Percentiles rank a stretch among this genome's conserved stretches.
These are phyloP conservation scores for Viola pubescens DNA, from an alignment of 441 rosid species.

Conservation along the genomic window DNA sequence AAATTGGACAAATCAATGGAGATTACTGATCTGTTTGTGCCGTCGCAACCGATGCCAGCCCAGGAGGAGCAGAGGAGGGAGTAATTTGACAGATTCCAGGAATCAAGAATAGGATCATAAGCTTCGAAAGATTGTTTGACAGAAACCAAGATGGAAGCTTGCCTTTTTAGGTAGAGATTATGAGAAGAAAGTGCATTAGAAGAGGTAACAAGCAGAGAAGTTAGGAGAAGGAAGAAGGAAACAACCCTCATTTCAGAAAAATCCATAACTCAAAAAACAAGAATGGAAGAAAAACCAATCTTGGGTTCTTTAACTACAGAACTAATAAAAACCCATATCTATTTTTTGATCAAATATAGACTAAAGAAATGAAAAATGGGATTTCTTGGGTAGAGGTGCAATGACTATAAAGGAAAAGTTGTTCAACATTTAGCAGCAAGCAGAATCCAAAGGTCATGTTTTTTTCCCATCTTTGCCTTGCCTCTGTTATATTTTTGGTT, in stretches of 20 bases:
- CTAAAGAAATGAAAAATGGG: too few species aligned
- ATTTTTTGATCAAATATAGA: too few species aligned
- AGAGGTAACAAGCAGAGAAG: conserved; percentile 23
- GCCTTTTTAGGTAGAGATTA: conserved; percentile 34
- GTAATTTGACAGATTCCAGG: conserved; percentile 56
- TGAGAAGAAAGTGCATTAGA: conserved; percentile 29
- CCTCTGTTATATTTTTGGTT: conserved; percentile 19
- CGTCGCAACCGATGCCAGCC: conserved; percentile 55
- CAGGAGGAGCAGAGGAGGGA: conserved; percentile 61
- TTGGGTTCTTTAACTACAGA: not conserved
- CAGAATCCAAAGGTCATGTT: conserved; percentile 30
- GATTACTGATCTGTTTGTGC: conserved; percentile 34
- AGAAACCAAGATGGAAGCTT: conserved; percentile 55
- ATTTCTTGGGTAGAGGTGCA: not conserved
- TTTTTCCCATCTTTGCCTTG: conserved; percentile 2
- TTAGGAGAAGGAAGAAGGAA: conserved; percentile 11
- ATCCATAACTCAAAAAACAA: conserved; percentile 23
- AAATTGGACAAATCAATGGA: conserved; percentile 46
- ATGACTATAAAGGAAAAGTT: conserved; percentile 24
- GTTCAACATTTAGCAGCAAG: conserved; percentile 23
- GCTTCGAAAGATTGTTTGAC: conserved; percentile 47
- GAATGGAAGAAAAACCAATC: not conserved
- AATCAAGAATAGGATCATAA: conserved; percentile 39
- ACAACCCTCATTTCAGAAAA: conserved; percentile 10
- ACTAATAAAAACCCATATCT: not conserved